These are phyloP conservation scores for Botryobasidium botryosum DNA, from an alignment of 768 basidiomycete species.

Conservation along the genomic window DNA sequence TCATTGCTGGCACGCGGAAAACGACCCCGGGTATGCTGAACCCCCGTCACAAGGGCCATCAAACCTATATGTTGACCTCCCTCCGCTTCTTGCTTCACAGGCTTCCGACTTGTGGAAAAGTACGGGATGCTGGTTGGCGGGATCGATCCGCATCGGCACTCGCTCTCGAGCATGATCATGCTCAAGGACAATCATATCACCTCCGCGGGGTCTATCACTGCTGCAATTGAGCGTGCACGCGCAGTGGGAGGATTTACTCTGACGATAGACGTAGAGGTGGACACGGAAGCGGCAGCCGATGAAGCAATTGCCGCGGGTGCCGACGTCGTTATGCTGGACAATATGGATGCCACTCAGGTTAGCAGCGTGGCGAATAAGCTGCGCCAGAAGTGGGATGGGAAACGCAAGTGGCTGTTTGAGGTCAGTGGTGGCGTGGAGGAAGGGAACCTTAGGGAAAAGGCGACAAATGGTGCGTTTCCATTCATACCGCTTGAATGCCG, in stretches of 20 bases:
- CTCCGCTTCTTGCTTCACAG: constrained; percentile 20
- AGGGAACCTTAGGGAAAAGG: constrained; percentile 57
- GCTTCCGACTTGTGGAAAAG: constrained; percentile 94
- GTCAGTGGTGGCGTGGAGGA: constrained; percentile 93
- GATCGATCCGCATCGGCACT: constrained; percentile 86
- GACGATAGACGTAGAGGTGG: constrained; percentile 86
- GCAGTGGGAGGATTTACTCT: constrained; percentile 82
- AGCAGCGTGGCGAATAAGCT: constrained; percentile 47
- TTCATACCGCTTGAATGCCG: background rate
- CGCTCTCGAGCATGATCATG: constrained; percentile 99
- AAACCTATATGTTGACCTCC: background rate
- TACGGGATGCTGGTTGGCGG: constrained; percentile 98
- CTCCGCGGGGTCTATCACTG: constrained; percentile 88
- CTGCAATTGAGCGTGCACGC: constrained; percentile 73
- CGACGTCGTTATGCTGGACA: constrained; percentile 91
- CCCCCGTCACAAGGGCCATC: background rate
- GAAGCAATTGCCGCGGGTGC: constrained; percentile 96
- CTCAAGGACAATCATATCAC: constrained; percentile 99
- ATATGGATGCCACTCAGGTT: constrained; percentile 66
- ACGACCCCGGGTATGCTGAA: constrained; percentile 65
- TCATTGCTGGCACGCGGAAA: constrained; percentile 90
- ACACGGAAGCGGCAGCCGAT: constrained; percentile 75
- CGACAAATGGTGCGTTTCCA: constrained; percentile 55
- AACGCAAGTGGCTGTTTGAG: constrained; percentile 78
- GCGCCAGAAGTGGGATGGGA: constrained; percentile 62